phyloP scores from a whole-genome alignment of 805 yeast species.

The Teunomyces funiuensis region DNA sequence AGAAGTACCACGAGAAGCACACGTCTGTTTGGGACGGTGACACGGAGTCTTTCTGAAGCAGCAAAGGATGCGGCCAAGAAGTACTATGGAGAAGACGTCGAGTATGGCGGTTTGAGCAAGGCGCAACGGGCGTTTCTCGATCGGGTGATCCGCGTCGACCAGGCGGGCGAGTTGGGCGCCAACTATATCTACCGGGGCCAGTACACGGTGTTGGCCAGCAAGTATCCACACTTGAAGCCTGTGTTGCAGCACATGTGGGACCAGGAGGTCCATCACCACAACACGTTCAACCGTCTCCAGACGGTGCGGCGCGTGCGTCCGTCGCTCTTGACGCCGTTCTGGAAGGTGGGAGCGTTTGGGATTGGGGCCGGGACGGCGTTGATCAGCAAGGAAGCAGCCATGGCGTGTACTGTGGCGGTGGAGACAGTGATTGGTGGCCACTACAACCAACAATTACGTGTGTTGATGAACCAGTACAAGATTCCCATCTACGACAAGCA shows the following conservation, averaged over 20 bases:
- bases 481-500: conserved; percentile 39
- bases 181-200: conserved; percentile 92
- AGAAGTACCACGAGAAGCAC: background rate
- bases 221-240: conserved; percentile 74
- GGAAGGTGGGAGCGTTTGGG: conserved; percentile 88
- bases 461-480: conserved; percentile 65
- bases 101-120: conserved; percentile 37
- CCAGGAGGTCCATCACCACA: conserved; percentile 89
- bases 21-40: conserved; percentile 1
- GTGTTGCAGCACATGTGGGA: conserved; percentile 96
- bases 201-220: conserved; percentile 66
- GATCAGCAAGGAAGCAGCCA: conserved; percentile 91
- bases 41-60: conserved; percentile 1
- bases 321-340: conserved; percentile 83
- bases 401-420: conserved; percentile 99
- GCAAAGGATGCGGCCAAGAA: conserved; percentile 13
- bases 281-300: conserved; percentile 79
- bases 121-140: conserved; percentile 74
- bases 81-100: conserved; percentile 25
- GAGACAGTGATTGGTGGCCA: conserved; percentile 98
- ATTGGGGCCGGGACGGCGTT: conserved; percentile 87
- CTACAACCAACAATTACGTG: conserved; percentile 85
- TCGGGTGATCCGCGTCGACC: conserved; percentile 85
- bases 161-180: conserved; percentile 98
- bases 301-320: conserved; percentile 82